Evolutionary conservation across 2,329 filamentous ascomycete species (phyloP).

Genomic region (Arthrobotrys musiformis): DNA sequence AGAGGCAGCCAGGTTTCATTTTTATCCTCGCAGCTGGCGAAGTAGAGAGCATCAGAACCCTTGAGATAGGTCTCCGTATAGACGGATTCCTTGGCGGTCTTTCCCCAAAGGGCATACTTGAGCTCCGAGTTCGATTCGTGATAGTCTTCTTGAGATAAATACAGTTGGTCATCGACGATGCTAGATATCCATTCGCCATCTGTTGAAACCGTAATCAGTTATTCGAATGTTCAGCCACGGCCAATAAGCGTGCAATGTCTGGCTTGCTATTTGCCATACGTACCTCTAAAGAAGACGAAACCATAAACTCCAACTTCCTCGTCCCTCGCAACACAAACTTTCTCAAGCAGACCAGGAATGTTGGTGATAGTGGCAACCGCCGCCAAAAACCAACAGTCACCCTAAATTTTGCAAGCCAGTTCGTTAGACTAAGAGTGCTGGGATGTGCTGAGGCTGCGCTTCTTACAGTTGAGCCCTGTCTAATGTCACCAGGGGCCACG

Average conservation of each 20-base stretch:
- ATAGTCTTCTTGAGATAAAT: constrained; percentile 80
- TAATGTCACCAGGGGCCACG: constrained; percentile 79
- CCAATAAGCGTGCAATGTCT: too few relatives aligned
- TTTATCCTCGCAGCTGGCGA: constrained; percentile 77
- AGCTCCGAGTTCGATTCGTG: constrained; percentile 66
- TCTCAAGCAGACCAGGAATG: constrained; percentile 76
- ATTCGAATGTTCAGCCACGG: too few relatives aligned
- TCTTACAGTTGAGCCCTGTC: constrained; percentile 69
- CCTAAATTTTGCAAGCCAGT: constrained; percentile 65
- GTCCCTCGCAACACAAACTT: constrained; percentile 77
- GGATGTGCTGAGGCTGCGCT: not conserved
- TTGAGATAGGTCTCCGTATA: constrained; percentile 78
- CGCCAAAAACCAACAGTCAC: constrained; percentile 88
- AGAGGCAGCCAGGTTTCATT: constrained; percentile 86
- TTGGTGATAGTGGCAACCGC: constrained; percentile 81
- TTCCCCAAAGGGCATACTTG: constrained; percentile 62
- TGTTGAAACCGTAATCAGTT: constrained; percentile 59
- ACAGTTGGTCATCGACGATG: constrained; percentile 91
- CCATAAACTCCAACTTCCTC: constrained; percentile 82
- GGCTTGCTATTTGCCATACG: too few relatives aligned
- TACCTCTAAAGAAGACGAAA: constrained; percentile 80
- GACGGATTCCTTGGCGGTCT: constrained; percentile 73
- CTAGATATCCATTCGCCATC: constrained; percentile 92
- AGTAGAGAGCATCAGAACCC: constrained; percentile 80
- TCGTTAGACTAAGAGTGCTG: not conserved